phyloP scores from a whole-genome alignment of 495 filamentous ascomycete species.

The Eremomyces bilateralis region DNA sequence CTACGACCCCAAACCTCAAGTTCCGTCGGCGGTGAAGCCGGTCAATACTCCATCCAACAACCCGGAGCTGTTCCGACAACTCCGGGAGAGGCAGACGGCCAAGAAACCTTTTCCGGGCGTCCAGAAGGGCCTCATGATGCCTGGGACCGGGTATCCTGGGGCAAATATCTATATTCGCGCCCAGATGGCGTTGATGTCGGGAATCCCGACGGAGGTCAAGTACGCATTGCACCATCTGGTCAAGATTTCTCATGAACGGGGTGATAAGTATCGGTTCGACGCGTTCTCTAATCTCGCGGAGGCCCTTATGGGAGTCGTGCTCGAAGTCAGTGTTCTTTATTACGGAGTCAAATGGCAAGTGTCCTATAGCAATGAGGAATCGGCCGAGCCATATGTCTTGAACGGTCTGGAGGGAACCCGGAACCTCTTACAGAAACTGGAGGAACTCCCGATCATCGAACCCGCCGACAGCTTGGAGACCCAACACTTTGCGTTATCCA shows the following conservation, averaged over 20 bases:
- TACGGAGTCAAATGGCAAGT: constrained; percentile 68
- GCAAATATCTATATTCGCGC: constrained; percentile 81
- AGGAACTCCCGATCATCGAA: constrained; percentile 26
- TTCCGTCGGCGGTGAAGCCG: constrained; percentile 39
- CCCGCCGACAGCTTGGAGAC: constrained; percentile 55
- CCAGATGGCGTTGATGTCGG: constrained; percentile 53
- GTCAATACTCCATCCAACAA: constrained; percentile 50
- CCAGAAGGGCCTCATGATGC: constrained; percentile 27
- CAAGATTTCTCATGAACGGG: constrained; percentile 82
- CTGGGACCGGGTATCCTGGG: constrained; percentile 38
- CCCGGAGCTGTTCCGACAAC: constrained; percentile 33
- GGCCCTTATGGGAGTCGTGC: constrained; percentile 61
- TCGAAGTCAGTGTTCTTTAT: constrained; percentile 51
- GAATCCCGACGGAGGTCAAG: constrained; percentile 58
- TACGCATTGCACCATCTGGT: constrained; percentile 84
- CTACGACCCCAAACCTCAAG: constrained; percentile 35
- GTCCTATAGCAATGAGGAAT: constrained; percentile 32
- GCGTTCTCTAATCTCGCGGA: constrained; percentile 78
- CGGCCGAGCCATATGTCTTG: constrained; percentile 30
- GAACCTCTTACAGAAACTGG: constrained; percentile 48
- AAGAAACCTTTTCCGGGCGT: not conserved
- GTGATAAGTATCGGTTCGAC: constrained; percentile 90
- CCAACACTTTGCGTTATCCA: constrained; percentile 37
- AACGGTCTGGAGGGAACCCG: constrained; percentile 59
- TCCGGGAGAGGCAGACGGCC: constrained; percentile 15